A percentile compares a stretch with the other conserved stretches of the same genome.
Conservation (phyloP, 805 yeast genomes). For the Hanseniaspora nectarophila region DNA sequence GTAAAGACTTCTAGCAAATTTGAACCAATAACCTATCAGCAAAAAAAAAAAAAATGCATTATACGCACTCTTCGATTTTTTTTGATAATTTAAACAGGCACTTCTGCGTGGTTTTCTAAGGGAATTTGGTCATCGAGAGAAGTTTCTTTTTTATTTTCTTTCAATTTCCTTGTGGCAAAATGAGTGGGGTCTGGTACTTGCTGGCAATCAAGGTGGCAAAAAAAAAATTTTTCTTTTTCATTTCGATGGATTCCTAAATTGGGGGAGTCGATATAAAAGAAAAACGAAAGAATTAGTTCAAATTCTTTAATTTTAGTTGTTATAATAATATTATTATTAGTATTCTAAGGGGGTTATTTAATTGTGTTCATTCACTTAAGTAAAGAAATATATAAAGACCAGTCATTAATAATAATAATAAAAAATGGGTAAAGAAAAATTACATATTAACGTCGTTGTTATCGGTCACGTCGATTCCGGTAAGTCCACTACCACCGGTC, state of each 20-base stretch:
- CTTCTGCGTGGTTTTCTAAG: background rate
- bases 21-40: no score
- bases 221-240: background rate
- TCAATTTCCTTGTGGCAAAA: background rate
- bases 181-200: background rate
- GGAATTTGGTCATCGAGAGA: background rate
- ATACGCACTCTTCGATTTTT: no score
- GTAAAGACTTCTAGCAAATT: no score
- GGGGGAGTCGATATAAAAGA: constrained; percentile 1
- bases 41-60: background rate
- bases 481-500: constrained; percentile 98
- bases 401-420: constrained; percentile 17
- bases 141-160: background rate
- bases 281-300: background rate
- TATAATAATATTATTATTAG: background rate
- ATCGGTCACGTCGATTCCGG: constrained; percentile 99
- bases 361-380: no score
- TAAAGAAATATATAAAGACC: constrained; percentile 1
- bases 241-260: background rate
- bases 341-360: no score
- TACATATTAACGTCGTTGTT: constrained; percentile 99
- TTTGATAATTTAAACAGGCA: no score
- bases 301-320: no score
- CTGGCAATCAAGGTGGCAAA: background rate
- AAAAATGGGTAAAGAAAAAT: constrained; percentile 79